Evolutionary conservation across 371 early-diverging fungal genomes (phyloP).

Genomic region (Mucor mucedo): DNA sequence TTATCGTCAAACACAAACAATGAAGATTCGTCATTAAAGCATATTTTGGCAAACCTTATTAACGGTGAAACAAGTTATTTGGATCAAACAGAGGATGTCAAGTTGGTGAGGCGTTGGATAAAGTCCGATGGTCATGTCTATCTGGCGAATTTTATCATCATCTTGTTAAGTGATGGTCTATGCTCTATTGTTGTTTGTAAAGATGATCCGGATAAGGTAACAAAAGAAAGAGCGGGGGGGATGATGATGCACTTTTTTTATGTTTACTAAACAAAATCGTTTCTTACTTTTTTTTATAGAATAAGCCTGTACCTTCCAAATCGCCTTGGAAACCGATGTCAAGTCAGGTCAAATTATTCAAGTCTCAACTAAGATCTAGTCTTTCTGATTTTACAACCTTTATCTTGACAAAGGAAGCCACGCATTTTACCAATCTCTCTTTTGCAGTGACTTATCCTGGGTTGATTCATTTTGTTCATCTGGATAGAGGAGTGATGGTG

Average conservation of each 20-base stretch:
- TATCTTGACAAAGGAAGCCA: constrained; percentile 48
- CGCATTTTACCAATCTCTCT: constrained; percentile 54
- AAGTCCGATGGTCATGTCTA: constrained; percentile 25
- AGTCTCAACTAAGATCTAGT: constrained; percentile 20
- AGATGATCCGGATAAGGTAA: constrained; percentile 34
- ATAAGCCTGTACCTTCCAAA: not conserved
- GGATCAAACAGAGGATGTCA: constrained; percentile 37
- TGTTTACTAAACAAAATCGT: not conserved
- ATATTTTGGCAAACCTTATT: constrained; percentile 34
- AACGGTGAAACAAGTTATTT: constrained; percentile 30
- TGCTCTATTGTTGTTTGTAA: constrained; percentile 39
- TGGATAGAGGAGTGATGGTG: constrained; percentile 38
- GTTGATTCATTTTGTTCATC: constrained; percentile 49
- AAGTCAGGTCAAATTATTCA: constrained; percentile 32
- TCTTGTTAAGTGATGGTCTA: constrained; percentile 25
- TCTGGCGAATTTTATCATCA: constrained; percentile 31
- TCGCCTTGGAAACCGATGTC: constrained; percentile 26
- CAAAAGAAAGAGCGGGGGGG: too few relatives aligned
- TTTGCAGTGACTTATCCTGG: constrained; percentile 50
- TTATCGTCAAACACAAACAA: constrained; percentile 19
- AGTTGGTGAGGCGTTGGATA: constrained; percentile 39
- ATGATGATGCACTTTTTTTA: too few relatives aligned
- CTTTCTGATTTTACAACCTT: constrained; percentile 47
- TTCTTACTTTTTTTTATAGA: not conserved
- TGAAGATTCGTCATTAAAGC: constrained; percentile 25